Evolutionary conservation across 2,329 filamentous ascomycete genomes (phyloP).

Genomic region (Aureobasidium sp.): DNA sequence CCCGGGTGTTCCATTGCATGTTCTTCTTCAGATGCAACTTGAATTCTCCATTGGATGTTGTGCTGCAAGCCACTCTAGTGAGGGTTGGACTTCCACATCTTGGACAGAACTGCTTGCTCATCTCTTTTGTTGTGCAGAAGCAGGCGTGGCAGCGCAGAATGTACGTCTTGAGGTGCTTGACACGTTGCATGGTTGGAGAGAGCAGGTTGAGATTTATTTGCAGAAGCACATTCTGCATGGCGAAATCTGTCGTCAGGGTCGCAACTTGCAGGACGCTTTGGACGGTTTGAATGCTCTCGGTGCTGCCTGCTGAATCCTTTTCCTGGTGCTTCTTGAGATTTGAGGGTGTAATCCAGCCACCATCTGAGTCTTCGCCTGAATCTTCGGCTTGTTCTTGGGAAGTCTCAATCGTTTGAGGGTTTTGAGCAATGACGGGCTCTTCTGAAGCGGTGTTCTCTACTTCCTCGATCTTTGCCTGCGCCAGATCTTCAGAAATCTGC

Average conservation of each 20-base stretch:
- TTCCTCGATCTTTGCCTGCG: neutral
- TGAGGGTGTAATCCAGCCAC: slow-evolving; percentile 85
- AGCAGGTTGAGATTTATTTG: slow-evolving; percentile 91
- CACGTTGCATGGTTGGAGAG: slow-evolving; percentile 68
- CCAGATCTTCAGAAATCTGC: neutral
- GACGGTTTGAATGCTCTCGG: slow-evolving; percentile 40
- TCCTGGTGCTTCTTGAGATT: slow-evolving; percentile 83
- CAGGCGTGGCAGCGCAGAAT: slow-evolving; percentile 90
- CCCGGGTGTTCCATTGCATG: slow-evolving; percentile 92
- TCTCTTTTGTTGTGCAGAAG: slow-evolving; percentile 77
- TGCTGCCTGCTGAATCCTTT: slow-evolving; percentile 49
- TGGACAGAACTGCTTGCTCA: slow-evolving; percentile 85
- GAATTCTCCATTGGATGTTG: slow-evolving; percentile 72
- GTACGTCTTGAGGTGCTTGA: slow-evolving; percentile 80
- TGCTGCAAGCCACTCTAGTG: slow-evolving; percentile 77
- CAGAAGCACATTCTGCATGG: slow-evolving; percentile 94
- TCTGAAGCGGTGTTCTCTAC: neutral
- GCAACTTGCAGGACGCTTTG: slow-evolving; percentile 71
- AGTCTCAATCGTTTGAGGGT: neutral
- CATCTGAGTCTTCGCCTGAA: slow-evolving; percentile 44
- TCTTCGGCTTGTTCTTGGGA: slow-evolving; percentile 19
- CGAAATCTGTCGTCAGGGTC: slow-evolving; percentile 91
- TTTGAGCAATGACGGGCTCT: neutral
- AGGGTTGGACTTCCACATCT: slow-evolving; percentile 83
- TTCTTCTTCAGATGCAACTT: slow-evolving; percentile 84